phyloP scores from a whole-genome alignment of 1,139 yeast genomes.

The Hyphopichia buzzinii region DNA sequence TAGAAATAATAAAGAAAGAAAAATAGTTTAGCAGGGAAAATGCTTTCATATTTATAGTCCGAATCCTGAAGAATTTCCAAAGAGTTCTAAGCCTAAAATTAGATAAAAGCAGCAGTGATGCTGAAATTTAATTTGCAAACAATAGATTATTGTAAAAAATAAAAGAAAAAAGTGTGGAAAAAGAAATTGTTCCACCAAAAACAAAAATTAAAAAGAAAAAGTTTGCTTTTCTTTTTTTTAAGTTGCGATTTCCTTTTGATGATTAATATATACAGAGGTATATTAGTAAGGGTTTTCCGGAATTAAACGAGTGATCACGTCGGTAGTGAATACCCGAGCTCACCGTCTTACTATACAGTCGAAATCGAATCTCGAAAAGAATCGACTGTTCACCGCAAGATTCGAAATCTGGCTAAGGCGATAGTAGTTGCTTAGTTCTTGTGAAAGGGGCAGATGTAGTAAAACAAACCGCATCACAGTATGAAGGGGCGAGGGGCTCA shows the following conservation, averaged over 20 bases:
- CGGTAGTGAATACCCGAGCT: no score
- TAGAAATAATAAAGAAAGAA: slow-evolving; percentile 1
- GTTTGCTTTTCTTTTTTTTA: neutral
- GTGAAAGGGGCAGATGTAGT: neutral
- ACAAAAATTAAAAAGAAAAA: neutral
- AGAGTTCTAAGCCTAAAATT: neutral
- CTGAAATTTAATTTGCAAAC: neutral
- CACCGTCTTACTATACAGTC: no score
- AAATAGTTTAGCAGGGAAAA: neutral
- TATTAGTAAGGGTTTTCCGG: no score
- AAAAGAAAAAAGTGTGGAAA: neutral
- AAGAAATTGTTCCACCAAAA: neutral
- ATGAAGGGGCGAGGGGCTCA: neutral
- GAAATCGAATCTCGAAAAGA: no score
- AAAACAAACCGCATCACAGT: neutral
- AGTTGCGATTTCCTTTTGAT: no score
- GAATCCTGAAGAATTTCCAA: neutral
- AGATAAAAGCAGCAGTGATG: neutral
- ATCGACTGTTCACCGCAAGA: no score
- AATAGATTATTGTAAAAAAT: neutral
- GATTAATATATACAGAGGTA: no score
- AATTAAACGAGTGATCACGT: no score
- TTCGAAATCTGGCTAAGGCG: no score
- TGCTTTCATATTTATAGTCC: neutral
- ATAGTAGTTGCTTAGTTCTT: no score